Percentiles rank a stretch among this genome's conserved stretches.
Evolutionary conservation across 2,329 filamentous ascomycete species (phyloP).

Genomic region (Pseudocercospora ulei): DNA sequence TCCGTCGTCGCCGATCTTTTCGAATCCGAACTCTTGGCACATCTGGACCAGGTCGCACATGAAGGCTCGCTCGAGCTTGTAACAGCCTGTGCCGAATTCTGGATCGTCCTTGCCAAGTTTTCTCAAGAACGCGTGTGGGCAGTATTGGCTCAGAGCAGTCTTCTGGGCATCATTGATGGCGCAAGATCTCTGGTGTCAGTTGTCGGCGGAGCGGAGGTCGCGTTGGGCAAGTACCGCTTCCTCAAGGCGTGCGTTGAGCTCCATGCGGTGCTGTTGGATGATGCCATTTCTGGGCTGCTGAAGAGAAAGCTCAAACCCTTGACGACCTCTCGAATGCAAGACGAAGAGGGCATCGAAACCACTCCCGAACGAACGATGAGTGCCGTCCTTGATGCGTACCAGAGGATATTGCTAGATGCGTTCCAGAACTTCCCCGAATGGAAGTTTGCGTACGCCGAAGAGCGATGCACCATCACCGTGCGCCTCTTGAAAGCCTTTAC

Average conservation of each 20-base stretch:
- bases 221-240: conserved; percentile 65
- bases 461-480: conserved; percentile 59
- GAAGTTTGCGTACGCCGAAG: conserved; percentile 62
- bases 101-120: conserved; percentile 60
- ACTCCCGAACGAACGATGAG: conserved; percentile 69
- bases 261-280: conserved; percentile 65
- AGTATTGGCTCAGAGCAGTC: conserved; percentile 67
- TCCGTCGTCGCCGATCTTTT: conserved; percentile 75
- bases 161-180: conserved; percentile 67
- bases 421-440: conserved; percentile 79
- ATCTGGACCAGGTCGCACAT: conserved; percentile 47
- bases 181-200: conserved; percentile 68
- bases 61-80: conserved; percentile 58
- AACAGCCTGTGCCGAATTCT: conserved; percentile 69
- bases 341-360: conserved; percentile 51
- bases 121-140: conserved; percentile 83
- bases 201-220: conserved; percentile 71
- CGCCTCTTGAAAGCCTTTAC: conserved; percentile 61
- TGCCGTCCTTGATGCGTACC: conserved; percentile 61
- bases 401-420: conserved; percentile 66
- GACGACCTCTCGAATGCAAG: conserved; percentile 21
- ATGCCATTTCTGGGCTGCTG: conserved; percentile 60
- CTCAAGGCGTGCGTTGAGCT: conserved; percentile 62
- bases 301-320: conserved; percentile 44
- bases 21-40: conserved; percentile 53